Percentiles rank a stretch among this genome's conserved stretches.
These are phyloP conservation scores for Saturnispora mendoncae DNA, from an alignment of 805 yeast species.

Conservation along the genomic window DNA sequence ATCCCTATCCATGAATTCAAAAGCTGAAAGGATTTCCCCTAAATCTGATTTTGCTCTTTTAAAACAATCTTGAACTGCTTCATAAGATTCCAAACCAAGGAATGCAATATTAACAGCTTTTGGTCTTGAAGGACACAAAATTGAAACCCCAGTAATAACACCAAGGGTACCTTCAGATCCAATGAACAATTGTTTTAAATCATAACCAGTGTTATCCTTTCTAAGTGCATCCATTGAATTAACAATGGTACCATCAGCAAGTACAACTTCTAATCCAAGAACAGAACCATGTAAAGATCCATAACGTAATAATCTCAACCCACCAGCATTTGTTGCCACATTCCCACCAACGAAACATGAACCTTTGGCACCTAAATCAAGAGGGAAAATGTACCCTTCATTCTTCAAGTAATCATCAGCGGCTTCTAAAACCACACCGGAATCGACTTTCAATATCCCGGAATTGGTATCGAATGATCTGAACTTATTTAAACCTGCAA, in stretches of 20 bases:
- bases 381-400: slow-evolving; percentile 82
- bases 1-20: slow-evolving; percentile 83
- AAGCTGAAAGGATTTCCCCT: slow-evolving; percentile 82
- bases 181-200: slow-evolving; percentile 82
- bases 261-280: slow-evolving; percentile 84
- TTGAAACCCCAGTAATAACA: slow-evolving; percentile 80
- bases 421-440: slow-evolving; percentile 80
- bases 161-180: slow-evolving; percentile 95
- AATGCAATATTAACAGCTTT: slow-evolving; percentile 80
- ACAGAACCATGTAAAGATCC: slow-evolving; percentile 92
- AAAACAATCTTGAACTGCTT: slow-evolving; percentile 76
- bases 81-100: slow-evolving; percentile 72
- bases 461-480: slow-evolving; percentile 74
- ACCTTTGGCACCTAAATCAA: slow-evolving; percentile 94
- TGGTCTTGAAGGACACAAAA: slow-evolving; percentile 85
- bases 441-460: slow-evolving; percentile 82
- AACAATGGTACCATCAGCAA: slow-evolving; percentile 78
- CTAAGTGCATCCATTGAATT: slow-evolving; percentile 77
- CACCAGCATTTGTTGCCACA: slow-evolving; percentile 95
- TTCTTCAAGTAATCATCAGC: slow-evolving; percentile 76
- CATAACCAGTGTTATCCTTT: slow-evolving; percentile 94
- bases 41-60: slow-evolving; percentile 69
- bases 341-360: slow-evolving; percentile 94
- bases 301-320: slow-evolving; percentile 74
- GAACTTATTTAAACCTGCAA: slow-evolving; percentile 63